Evolutionary conservation across 331 rosid genomes (phyloP).

Genomic region (Stylosanthes scabra): DNA sequence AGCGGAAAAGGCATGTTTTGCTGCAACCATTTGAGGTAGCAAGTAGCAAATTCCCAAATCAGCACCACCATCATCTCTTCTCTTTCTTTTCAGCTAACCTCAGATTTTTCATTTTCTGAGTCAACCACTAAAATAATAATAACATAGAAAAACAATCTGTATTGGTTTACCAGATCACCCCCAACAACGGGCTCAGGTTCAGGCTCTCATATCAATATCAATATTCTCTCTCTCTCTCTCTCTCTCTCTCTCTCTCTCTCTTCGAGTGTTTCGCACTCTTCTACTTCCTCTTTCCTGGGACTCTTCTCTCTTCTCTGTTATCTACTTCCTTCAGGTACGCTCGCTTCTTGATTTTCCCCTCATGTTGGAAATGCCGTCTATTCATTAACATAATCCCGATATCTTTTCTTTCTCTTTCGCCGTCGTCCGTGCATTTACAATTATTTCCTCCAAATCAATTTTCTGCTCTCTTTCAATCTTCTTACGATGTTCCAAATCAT

Average conservation of each 20-base stretch:
- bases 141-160: neutral
- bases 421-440: conserved; percentile 2
- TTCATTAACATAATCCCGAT: neutral
- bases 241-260: neutral
- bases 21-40: too few relatives aligned
- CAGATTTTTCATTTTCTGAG: neutral
- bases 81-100: too few relatives aligned
- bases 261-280: neutral
- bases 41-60: too few relatives aligned
- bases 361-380: neutral
- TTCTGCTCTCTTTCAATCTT: neutral
- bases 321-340: conserved; percentile 24
- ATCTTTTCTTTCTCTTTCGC: neutral
- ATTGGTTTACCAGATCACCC: neutral
- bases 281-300: conserved; percentile 29
- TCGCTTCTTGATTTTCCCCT: neutral
- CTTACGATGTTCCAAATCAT: neutral
- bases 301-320: neutral
- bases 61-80: too few relatives aligned
- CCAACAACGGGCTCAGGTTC: neutral
- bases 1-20: too few relatives aligned
- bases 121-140: neutral
- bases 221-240: conserved; percentile 4
- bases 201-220: neutral
- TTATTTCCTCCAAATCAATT: conserved; percentile 25